Percentiles rank a stretch among this genome's conserved stretches.
Conservation (phyloP, 2,329 filamentous ascomycete genomes). For the Aspergillus neotritici region DNA sequence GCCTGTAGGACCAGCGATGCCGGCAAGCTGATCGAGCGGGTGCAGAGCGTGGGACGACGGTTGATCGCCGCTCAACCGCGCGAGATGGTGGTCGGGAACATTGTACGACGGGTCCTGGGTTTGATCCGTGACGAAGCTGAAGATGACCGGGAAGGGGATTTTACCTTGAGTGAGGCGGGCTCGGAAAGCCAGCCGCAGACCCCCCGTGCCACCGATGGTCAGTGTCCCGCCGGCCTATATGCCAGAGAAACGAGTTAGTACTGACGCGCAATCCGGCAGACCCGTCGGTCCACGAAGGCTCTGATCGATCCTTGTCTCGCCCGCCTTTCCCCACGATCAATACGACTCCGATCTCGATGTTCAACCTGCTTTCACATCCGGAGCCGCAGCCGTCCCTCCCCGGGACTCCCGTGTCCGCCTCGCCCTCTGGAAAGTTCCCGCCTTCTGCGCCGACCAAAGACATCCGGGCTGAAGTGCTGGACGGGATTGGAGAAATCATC, state of each 20-base stretch:
- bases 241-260: not conserved
- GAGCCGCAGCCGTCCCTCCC: conserved; percentile 42
- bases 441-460: conserved; percentile 48
- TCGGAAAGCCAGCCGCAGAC: conserved; percentile 48
- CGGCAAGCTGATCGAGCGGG: conserved; percentile 69
- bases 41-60: conserved; percentile 70
- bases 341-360: conserved; percentile 65
- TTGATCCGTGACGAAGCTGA: conserved; percentile 87
- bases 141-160: conserved; percentile 65
- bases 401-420: conserved; percentile 31
- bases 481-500: conserved; percentile 91
- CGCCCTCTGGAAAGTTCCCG: conserved; percentile 29
- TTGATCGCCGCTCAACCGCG: conserved; percentile 79
- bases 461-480: conserved; percentile 82
- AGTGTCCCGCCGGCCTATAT: conserved; percentile 8
- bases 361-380: conserved; percentile 74
- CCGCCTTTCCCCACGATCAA: conserved; percentile 58
- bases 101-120: conserved; percentile 81
- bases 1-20: conserved; percentile 73
- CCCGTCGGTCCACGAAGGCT: conserved; percentile 25
- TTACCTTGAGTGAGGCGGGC: conserved; percentile 56
- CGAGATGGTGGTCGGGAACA: conserved; percentile 90
- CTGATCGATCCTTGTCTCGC: conserved; percentile 39
- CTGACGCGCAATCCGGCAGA: conserved; percentile 19
- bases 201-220: conserved; percentile 33